Base-by-base conservation (phyloP, 306 rosid species). In the Quercus engelmannii region DNA sequence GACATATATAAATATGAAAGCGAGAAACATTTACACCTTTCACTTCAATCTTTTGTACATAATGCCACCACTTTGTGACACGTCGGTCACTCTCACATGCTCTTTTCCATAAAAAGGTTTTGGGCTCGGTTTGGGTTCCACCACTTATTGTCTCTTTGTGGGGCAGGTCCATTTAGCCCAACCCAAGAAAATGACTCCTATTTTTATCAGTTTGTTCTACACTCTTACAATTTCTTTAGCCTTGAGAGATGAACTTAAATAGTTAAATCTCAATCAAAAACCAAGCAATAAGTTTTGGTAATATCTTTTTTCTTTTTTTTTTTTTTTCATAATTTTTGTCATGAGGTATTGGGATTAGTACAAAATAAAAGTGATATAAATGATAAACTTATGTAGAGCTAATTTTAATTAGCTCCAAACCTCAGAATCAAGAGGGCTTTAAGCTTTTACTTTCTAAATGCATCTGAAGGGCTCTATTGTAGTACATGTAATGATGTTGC, bases 41-140 rank as follows among this genome's bases (percentile, higher is more conserved):
- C 65, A 30, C 26, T 28, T 21, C 18, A 0, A 17, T 8, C 46
- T 41, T 41, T 10, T 13, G 13, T 61, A 30, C 77, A 59, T 51
- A 23, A 10, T 52, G 58, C 83, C 78, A 82, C 26, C 75, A 54
- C 18, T 30, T 18, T 76, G 11, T 28, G 82, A 73, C 87, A 76
- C 35, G 1, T 6, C 1, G 49, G 80, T 83, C 86, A 67, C 75
- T 49, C 3, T 87, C 85, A 20, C 52, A 35, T 8, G 76, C 21
- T 71, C 13, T 78, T 88, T 85, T 85, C 79, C 59, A 9, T 26
- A 28, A 61, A 82, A 86, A 85, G 83, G 86, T 0, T 0, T 35
- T 30, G 71, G 35, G 69, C 43, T 55, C 17, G 10, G 7, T 3
- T 19, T 19, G 71, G 81, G 79, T 63, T 43, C 86, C 78, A 74